These are phyloP conservation scores for Leptographium procerum DNA, from an alignment of 2,329 filamentous ascomycete species.

Conservation along the genomic window DNA sequence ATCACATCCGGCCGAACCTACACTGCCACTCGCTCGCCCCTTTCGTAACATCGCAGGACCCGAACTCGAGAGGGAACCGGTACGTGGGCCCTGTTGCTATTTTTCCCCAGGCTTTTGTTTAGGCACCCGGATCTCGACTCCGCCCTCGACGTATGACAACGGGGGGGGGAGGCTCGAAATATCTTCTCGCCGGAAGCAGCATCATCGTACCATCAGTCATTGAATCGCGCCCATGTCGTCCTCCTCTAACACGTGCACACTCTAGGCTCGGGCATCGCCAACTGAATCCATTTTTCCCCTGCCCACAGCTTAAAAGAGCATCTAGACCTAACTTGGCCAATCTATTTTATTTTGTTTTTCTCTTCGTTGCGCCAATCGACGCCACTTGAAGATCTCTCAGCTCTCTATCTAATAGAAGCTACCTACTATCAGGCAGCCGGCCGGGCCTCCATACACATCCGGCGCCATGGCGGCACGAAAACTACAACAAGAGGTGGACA, in stretches of 20 bases:
- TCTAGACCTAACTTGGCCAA: background rate
- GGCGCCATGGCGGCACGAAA: constrained; percentile 82
- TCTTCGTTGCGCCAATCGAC: background rate
- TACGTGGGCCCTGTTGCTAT: background rate
- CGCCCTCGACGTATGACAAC: background rate
- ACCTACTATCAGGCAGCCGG: background rate
- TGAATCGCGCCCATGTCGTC: background rate
- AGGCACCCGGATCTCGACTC: background rate
- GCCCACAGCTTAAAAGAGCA: background rate
- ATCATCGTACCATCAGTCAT: background rate
- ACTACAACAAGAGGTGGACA: constrained; percentile 95
- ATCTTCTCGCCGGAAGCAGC: background rate
- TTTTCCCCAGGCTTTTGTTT: background rate
- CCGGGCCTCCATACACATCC: background rate
- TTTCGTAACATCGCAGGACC: background rate
- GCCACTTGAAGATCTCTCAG: background rate
- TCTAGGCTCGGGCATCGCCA: background rate
- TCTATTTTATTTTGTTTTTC: background rate
- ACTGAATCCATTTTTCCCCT: background rate
- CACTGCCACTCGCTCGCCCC: background rate
- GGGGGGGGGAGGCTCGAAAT: background rate
- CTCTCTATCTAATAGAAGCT: background rate
- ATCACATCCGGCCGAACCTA: background rate
- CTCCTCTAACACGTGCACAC: background rate
- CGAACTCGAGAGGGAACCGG: background rate